Conservation (phyloP, 2,329 filamentous ascomycete genomes). For the Plectosphaerella cucumerina region DNA sequence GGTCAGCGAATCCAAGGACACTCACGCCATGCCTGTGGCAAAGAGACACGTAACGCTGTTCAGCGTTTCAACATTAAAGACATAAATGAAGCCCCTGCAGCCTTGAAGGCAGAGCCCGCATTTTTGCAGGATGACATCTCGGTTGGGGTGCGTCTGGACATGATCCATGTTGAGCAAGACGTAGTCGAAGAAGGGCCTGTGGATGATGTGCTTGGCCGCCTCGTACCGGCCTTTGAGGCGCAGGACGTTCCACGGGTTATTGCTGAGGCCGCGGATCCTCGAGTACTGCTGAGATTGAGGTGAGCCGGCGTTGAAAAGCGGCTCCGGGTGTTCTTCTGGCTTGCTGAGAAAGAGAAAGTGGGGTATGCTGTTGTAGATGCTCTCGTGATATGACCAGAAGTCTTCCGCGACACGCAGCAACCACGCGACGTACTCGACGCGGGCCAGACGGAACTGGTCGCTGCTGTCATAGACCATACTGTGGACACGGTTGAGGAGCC, state of each 20-base stretch:
- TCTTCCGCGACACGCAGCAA: conserved; percentile 19
- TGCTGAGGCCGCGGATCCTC: conserved; percentile 11
- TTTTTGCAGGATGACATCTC: conserved; percentile 14
- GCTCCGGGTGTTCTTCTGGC: neutral
- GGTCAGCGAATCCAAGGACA: neutral
- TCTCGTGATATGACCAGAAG: conserved; percentile 19
- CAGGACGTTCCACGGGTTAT: conserved; percentile 25
- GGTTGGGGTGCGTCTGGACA: conserved; percentile 18
- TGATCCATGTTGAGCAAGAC: conserved; percentile 18
- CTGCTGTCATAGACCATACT: conserved; percentile 23
- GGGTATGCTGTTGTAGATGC: conserved; percentile 21
- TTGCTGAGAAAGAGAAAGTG: conserved; percentile 16
- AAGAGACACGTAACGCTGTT: conserved; percentile 22
- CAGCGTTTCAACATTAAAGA: conserved; percentile 18
- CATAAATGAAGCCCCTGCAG: conserved; percentile 20
- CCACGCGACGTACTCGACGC: conserved; percentile 19
- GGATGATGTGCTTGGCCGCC: conserved; percentile 24
- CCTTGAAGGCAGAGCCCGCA: conserved; percentile 18
- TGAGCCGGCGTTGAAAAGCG: neutral
- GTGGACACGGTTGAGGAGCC: conserved; percentile 23
- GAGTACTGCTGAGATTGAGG: conserved; percentile 8
- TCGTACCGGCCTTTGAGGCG: conserved; percentile 22
- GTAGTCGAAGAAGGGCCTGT: conserved; percentile 23
- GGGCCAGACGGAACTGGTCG: conserved; percentile 16
- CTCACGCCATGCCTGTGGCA: conserved; percentile 24